Conservation (phyloP, 2,329 filamentous ascomycete genomes). For the Diaporthe aspalathi region DNA sequence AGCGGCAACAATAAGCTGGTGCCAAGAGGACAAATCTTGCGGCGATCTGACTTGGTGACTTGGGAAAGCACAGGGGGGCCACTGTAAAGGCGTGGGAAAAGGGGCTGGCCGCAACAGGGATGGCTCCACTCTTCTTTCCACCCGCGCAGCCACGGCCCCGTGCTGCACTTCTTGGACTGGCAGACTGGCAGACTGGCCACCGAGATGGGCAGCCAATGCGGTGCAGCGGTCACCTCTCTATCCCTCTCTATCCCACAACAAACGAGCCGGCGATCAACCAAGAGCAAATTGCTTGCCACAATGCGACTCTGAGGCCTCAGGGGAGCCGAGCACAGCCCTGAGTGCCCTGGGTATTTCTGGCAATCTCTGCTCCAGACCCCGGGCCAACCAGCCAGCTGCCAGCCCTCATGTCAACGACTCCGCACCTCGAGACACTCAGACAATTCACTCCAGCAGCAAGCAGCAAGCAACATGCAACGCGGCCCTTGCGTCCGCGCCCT, state of each 20-base stretch:
- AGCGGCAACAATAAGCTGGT: constrained; percentile 22
- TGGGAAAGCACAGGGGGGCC: not conserved
- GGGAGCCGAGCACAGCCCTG: constrained; percentile 12
- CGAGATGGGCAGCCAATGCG: constrained; percentile 18
- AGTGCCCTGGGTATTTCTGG: not conserved
- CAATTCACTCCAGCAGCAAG: too few relatives aligned
- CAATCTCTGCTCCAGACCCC: not conserved
- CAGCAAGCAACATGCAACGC: not conserved
- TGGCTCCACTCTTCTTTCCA: constrained; percentile 10
- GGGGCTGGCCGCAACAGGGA: constrained; percentile 26
- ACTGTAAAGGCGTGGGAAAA: constrained; percentile 3
- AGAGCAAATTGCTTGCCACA: constrained; percentile 11
- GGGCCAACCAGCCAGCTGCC: not conserved
- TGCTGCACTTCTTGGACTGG: not conserved
- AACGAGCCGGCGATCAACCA: not conserved
- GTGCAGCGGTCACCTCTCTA: constrained; percentile 15
- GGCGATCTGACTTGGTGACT: constrained; percentile 20
- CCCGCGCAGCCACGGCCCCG: not conserved
- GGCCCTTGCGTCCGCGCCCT: not conserved
- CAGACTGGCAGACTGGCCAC: constrained; percentile 9
- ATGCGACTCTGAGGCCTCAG: not conserved
- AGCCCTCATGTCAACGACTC: not conserved
- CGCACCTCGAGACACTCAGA: too few relatives aligned
- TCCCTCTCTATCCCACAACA: not conserved
- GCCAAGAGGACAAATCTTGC: constrained; percentile 31